Percentiles rank a stretch among this genome's conserved stretches.
Conservation (phyloP, 2,329 filamentous ascomycete species). For the Calonectria hongkongensis region DNA sequence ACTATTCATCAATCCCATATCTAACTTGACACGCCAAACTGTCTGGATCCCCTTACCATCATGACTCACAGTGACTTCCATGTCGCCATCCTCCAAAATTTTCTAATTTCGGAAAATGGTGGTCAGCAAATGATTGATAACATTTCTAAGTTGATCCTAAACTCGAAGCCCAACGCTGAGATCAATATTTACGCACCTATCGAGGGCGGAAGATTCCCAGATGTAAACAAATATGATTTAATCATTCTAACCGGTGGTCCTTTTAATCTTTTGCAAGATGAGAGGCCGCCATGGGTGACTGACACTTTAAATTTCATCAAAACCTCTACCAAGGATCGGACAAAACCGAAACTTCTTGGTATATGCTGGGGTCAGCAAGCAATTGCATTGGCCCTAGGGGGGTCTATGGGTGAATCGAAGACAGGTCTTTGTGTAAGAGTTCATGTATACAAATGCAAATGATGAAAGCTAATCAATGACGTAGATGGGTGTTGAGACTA, state of each 20-base stretch:
- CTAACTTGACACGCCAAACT: neutral
- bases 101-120: neutral
- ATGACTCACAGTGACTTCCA: neutral
- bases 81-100: slow-evolving; percentile 11
- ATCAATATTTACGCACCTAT: slow-evolving; percentile 5
- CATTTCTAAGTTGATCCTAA: neutral
- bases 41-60: neutral
- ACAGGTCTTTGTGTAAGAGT: neutral
- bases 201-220: neutral
- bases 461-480: neutral
- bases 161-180: neutral
- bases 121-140: neutral
- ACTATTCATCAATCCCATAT: neutral
- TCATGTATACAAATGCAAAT: neutral
- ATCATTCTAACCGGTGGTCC: slow-evolving; percentile 4
- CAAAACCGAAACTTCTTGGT: slow-evolving; percentile 5
- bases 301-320: slow-evolving; percentile 6
- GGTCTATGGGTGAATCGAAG: neutral
- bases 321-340: neutral
- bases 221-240: neutral
- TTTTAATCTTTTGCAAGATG: slow-evolving; percentile 2
- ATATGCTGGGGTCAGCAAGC: slow-evolving; percentile 21
- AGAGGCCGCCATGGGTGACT: slow-evolving; percentile 4
- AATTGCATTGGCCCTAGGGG: neutral
- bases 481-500: neutral